Percentiles rank a stretch among this genome's conserved stretches.
These are phyloP conservation scores for Ceratobasidium sp. DNA, from an alignment of 1,284 basidiomycete species.

Conservation along the genomic window DNA sequence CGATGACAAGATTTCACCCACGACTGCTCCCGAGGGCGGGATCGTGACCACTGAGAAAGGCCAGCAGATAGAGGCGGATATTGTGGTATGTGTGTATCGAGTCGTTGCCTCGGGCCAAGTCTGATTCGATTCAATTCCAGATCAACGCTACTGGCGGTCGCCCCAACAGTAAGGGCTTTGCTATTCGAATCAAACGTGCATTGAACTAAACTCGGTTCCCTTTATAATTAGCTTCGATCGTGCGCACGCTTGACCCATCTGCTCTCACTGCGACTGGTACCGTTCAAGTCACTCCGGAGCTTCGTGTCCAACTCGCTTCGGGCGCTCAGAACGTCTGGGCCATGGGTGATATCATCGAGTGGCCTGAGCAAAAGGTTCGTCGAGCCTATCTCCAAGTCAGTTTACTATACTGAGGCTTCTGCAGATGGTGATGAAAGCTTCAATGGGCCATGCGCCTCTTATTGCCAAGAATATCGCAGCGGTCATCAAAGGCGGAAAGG, in stretches of 20 bases:
- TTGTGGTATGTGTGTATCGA: conserved; percentile 57
- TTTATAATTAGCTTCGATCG: not conserved
- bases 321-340: conserved; percentile 41
- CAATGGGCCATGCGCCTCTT: conserved; percentile 24
- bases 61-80: conserved; percentile 61
- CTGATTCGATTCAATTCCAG: not conserved
- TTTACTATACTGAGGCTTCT: not conserved
- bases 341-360: conserved; percentile 43
- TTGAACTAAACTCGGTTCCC: too few species aligned
- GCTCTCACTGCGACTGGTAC: conserved; percentile 1
- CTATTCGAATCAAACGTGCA: not conserved
- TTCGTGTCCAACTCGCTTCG: conserved; percentile 39
- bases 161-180: conserved; percentile 34
- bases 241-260: conserved; percentile 23
- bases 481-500: conserved; percentile 35
- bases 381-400: not conserved
- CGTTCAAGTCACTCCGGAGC: conserved; percentile 39
- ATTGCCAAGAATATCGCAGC: conserved; percentile 39
- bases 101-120: not conserved
- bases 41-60: conserved; percentile 61
- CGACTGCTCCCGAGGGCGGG: not conserved
- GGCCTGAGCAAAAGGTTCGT: conserved; percentile 40
- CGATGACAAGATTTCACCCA: conserved; percentile 61
- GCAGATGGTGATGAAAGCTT: conserved; percentile 37
- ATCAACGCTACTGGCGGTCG: conserved; percentile 17